Percentiles rank a stretch among this genome's conserved stretches.
Evolutionary conservation across 202 grass and related monocot species (phyloP).

Genomic region (Miscanthus sacchariflorus): DNA sequence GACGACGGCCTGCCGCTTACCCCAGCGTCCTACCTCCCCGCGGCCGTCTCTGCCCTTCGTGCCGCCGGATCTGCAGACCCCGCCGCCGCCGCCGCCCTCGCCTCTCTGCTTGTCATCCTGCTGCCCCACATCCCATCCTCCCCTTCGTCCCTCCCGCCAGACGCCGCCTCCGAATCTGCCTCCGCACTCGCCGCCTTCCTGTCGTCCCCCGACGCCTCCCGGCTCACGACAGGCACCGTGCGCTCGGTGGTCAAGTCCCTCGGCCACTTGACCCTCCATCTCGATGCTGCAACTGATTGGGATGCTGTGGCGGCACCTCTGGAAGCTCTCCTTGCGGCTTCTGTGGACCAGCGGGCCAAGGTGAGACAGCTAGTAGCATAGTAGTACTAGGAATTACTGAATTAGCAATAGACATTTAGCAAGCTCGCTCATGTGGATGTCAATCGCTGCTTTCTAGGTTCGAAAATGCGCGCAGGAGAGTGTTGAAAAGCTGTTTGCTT

Average conservation of each 20-base stretch:
- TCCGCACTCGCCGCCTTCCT: constrained; percentile 68
- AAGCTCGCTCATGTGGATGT: constrained; percentile 30
- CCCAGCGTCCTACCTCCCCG: constrained; percentile 68
- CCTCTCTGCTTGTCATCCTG: constrained; percentile 84
- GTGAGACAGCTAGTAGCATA: constrained; percentile 50
- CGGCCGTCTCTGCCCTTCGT: constrained; percentile 64
- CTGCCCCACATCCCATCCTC: constrained; percentile 61
- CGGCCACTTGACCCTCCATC: constrained; percentile 63
- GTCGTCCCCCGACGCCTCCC: constrained; percentile 38
- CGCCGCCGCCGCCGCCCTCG: constrained; percentile 63
- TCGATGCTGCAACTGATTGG: constrained; percentile 70
- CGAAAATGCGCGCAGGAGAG: constrained; percentile 83
- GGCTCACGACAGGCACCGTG: constrained; percentile 72
- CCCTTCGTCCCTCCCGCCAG: constrained; percentile 45
- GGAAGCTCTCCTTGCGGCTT: constrained; percentile 64
- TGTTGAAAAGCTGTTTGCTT: constrained; percentile 68
- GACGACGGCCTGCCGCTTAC: constrained; percentile 70
- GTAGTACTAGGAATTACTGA: not conserved
- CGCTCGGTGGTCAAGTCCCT: constrained; percentile 87
- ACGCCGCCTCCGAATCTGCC: constrained; percentile 55
- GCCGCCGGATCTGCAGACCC: constrained; percentile 67
- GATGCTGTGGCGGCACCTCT: constrained; percentile 55
- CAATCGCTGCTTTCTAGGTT: constrained; percentile 59
- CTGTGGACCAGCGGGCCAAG: constrained; percentile 79
- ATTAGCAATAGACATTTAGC: constrained; percentile 1